Evolutionary conservation across 129 eudicot species (phyloP), one percentile per base, ranked within the genome.

Genomic region (Flaveria trinervia): DNA sequence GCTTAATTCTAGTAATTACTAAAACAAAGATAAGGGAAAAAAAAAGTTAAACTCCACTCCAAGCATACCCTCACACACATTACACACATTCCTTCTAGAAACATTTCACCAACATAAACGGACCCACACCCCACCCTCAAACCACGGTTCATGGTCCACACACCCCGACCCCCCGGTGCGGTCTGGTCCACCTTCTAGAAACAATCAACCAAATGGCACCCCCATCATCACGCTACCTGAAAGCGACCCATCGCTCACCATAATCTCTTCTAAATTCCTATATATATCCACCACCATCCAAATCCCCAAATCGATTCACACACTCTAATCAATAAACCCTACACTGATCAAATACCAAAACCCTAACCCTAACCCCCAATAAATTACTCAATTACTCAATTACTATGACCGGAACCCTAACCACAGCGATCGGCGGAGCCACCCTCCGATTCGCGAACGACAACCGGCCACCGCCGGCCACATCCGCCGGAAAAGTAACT

Each of bases 321-420:
- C 46, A 4, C 9, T 54, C 55, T 20, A 50, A 65, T 50, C 43
- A 36, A 45, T 50, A 12, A 5, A 20, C 10, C 8, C 80, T 46
- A 56, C 36, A 20, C 50, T 71, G 1, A 28, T 26, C 14, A 65
- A 36, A 36, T 3, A 36, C 41, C 73, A 18, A 44, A 43, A 17
- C 73, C 56, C 49, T 60, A 36, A 36, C 41, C 56, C 49, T 44
- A 43, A 17, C 73, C 56, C 49, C n/a, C n/a, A n/a, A n/a, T n/a
- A n/a, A n/a, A n/a, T n/a, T n/a, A n/a, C n/a, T n/a, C 10, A 18
- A 22, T 22, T 23, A 7, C 61, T 49, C 3, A 36, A 36, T 79
- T 60, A 15, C 0, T 2, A 80, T 80, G 84, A 80, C 50, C 52
- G 33, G 64, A 28, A 80, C 71, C 54, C 71, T 80, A 54, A 18